Base-by-base conservation (phyloP, 805 yeast species). In the Saturnispora mendoncae region DNA sequence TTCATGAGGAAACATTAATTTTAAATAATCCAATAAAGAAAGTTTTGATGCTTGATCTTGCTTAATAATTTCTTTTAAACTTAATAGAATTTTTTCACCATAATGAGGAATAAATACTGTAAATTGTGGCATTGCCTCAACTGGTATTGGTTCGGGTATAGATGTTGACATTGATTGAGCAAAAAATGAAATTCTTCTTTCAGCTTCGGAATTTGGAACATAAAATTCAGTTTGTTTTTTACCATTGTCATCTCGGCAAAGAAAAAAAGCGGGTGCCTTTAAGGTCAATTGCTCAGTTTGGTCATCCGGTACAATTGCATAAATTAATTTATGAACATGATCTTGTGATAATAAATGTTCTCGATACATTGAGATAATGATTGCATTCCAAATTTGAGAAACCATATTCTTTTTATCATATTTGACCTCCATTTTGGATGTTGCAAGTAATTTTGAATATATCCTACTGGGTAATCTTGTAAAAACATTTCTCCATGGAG, bases 21-120 rank as follows among this genome's bases (percentile, higher is more conserved):
- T 84, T 51, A 86, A 66, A 54, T 86, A 86, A 50, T 86, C 95
- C 27, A 86, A 63, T n/a, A 84, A 60, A 0, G 95, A 66, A 2
- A 72, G 54, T 46, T 67, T 71, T 2, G 76, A 70, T 18, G 61
- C 56, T 13, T 60, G 54, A 38, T 64, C 67, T 38, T 71, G 76
- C 41, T 60, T 67, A 27, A 73, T 68, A 1, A 72, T 63, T 39
- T 73, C 77, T 44, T 56, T 64, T 40, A 71, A 51, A 15, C 64
- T 58, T 6, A 72, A 47, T 2, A 73, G 49, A 17, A 73, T 68
- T 47, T 68, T 70, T 44, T 73, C 78, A 0, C 74, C 64, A 47
- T 69, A 72, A 50, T 72, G 78, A 4, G 78, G 77, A 18, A 72
- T 55, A 15, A 73, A 52, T 2, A 72, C 78, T 0, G 78, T 68